Evolutionary conservation across 306 rosid species (phyloP), one percentile per base, ranked within the genome.

Genomic region (Biancaea sappan): DNA sequence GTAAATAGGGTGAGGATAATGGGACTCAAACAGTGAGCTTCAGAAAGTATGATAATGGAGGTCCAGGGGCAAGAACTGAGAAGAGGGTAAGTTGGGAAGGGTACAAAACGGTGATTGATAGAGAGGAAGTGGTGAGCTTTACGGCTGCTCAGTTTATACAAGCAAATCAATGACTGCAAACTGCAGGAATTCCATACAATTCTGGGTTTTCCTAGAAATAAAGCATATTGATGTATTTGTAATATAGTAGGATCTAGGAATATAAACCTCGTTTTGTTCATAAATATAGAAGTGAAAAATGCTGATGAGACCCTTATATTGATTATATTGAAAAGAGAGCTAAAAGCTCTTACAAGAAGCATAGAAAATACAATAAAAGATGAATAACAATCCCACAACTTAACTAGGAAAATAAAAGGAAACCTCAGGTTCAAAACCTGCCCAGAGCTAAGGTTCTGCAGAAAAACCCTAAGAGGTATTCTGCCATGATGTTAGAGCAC

Each of bases 61-160:
- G 86, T 24, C 61, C 74, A 0, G 77, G 72, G 13, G 83, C 83
- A 34, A 21, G 1, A 37, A 57, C 46, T 52, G 31, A 24, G 2
- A 22, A 0, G 8, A 71, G 86, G 71, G 72, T 79, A 2, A 40
- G 8, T 15, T 79, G 83, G 83, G 8, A 24, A 41, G 41, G 71
- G 6, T 69, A 69, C 29, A 4, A 0, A 26, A 4, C 7, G 25
- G 26, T 69, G 43, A 35, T 10, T 57, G 3, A 51, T 24, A 73
- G 35, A 50, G 5, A 0, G 2, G 6, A 66, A 15, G 29, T 73
- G 57, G 22, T 4, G 37, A 48, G 6, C 6, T 83, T 21, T 52
- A 70, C 69, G 21, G 81, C 71, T 50, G 63, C 18, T 32, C 24
- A 43, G 28, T 83, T 83, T 73, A 59, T 83, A 6, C 73, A 79